Evolutionary conservation across 306 rosid genomes (phyloP), one percentile per base, ranked within the genome.

Genomic region (Cicer arietinum): DNA sequence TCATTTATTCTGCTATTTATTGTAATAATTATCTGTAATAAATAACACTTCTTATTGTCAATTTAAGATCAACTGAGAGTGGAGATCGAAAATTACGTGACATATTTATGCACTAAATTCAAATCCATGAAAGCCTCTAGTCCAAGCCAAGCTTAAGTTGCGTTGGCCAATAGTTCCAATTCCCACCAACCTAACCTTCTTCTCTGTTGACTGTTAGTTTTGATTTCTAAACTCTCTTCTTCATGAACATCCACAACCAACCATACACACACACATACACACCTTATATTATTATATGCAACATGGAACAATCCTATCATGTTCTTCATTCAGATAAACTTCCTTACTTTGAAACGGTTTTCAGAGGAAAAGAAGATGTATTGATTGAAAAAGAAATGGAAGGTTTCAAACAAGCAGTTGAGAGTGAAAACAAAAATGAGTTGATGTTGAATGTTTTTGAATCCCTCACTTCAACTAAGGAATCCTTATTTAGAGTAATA

Each of bases 181-280:
- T 51, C 44, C 63, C 48, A 48, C 30, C 30, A 35, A 67, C 7
- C 9, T 8, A 71, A 79, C 51, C 30, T 46, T 44, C 2, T 67
- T 64, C 22, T 60, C 10, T 25, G 69, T 88, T 90, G 96, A 92
- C 94, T 69, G 89, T 87, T 90, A 79, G 97, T 16, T 92, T 51
- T 56, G 59, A 47, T 6, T 85, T 53, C 48, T 8, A 25, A 65
- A 14, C 54, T 65, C 62, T 48, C 22, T 75, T 74, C 74, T 72
- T 76, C 63, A 81, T 84, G 81, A 75, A 52, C 25, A 45, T 79
- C 64, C 48, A 1, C 22, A 66, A 66, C 20, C 73, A 71, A 39
- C 78, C 39, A 6, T 13, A 56, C 10, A 14, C 25, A 25, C 30
- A 22, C 30, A 20, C 16, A 14, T 14, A 14, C 30, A 22, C 30